Evolutionary conservation across 441 rosid species (phyloP), one percentile per base, ranked within the genome.

Genomic region (Pelargonium cotyledonis): DNA sequence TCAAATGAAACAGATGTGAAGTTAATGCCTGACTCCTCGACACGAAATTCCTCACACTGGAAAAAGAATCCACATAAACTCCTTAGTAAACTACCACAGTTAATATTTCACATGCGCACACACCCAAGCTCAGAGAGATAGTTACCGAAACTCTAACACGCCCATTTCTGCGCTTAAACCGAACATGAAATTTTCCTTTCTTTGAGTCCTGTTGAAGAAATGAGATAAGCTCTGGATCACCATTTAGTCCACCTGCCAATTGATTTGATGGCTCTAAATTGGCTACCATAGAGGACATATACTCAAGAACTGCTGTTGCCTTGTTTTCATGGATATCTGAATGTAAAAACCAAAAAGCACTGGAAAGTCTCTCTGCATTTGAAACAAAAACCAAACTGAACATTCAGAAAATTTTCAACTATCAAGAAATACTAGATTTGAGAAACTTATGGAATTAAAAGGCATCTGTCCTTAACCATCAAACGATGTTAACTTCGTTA

Each of bases 111-210:
- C 35, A 19, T 9, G 35, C 19, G 29, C 64, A n/a, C 14, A 31
- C 63, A 41, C 18, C 15, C 47, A 23, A 43, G 38, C 38, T 35
- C 14, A 12, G 53, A 67, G 38, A 63, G 15, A 62, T 57, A 70
- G 40, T 66, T 73, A 90, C 98, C 98, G 84, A 82, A 66, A 85
- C 76, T 68, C 92, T 83, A 62, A 95, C 84, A 2, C 97, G 91
- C 58, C 98, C 98, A 81, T 95, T 95, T 61, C 96, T 85, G 70
- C 87, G 89, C 82, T 95, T 95, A 70, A 90, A 80, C 66, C 90
- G 84, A 55, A 81, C 86, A 78, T 83, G 83, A 49, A 92, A 80
- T 82, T 81, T 84, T 77, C 91, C 96, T 72, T 72, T 83, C 69
- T 86, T 80, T 11, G 76, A 75, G 73, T 83, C 84, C 55, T 79